Evolutionary conservation across 768 basidiomycete species (phyloP), one percentile per base, ranked within the genome.

Genomic region (Lyophyllum atratum): DNA sequence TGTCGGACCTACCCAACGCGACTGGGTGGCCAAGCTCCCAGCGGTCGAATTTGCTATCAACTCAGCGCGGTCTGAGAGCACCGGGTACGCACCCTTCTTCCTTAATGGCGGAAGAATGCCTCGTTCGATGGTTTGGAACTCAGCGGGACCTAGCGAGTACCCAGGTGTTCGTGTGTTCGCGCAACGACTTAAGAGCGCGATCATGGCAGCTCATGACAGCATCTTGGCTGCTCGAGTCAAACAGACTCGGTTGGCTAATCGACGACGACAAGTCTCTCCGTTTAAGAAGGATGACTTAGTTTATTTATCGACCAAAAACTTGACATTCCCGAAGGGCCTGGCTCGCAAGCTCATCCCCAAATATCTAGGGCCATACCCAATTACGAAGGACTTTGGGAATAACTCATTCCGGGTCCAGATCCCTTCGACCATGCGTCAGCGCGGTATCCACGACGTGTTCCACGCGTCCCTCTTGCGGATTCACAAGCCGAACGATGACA

Each of bases 11-110:
- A 56, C 63, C 28, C 70, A 72, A 49, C 58, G 59, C 26, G 65
- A 71, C 44, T 76, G 72, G 73, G 66, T 63, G 0, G 1, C 33
- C 0, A 65, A 64, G 25, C 40, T 75, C 25, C 67, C 71, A 1
- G 65, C 12, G 2, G 72, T 74, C 25, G 73, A 77, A 55, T 76
- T 76, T 63, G 73, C 76, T 0, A 64, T 77, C 15, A 78, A 78
- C 50, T 54, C 45, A 1, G 72, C 75, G 0, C 37, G 64, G 0
- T 73, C 74, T 0, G 68, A 70, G 6, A 66, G 66, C 0, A 77
- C 75, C 0, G 72, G 73, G 9, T 74, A 64, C 52, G 47, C 71
- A 5, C 77, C 75, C 0, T 78, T 77, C 61, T 66, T 66, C 22
- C 58, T 56, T 1, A 24, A 66, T 67, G 24, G 55, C 2, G 64